These are phyloP conservation scores for Schoenoplectus tabernaemontani DNA, from an alignment of 202 grass and related monocot genomes.

Conservation along the genomic window DNA sequence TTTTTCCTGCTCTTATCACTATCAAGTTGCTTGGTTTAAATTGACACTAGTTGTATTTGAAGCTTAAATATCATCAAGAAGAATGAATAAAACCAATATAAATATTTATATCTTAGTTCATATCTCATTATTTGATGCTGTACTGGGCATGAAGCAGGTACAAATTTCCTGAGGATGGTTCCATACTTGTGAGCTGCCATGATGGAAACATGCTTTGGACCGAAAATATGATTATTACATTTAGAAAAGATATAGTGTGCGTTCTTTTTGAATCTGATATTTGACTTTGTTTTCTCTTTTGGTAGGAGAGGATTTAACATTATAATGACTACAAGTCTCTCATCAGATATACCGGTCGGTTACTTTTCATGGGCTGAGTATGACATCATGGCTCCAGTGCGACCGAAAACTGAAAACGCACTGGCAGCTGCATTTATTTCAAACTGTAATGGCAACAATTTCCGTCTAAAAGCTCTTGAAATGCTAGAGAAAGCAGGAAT, in stretches of 20 bases:
- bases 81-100: background rate
- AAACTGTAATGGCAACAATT: conserved; percentile 35
- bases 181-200: background rate
- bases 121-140: background rate
- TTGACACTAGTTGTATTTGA: background rate
- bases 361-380: conserved; percentile 48
- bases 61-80: background rate
- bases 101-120: background rate
- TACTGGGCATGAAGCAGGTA: background rate
- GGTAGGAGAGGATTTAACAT: conserved; percentile 38
- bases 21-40: background rate
- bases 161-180: background rate
- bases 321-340: conserved; percentile 42
- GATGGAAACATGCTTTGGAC: background rate
- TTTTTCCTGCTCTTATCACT: background rate
- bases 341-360: conserved; percentile 38
- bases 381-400: conserved; percentile 39
- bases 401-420: conserved; percentile 28
- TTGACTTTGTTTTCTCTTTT: conserved; percentile 15
- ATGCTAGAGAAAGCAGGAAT: conserved; percentile 30
- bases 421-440: conserved; percentile 46
- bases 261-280: background rate
- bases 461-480: conserved; percentile 36
- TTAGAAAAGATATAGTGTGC: background rate
- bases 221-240: background rate